Base-by-base conservation (phyloP, 2,329 filamentous ascomycete genomes). In the Scleromitrula shiraiana region DNA sequence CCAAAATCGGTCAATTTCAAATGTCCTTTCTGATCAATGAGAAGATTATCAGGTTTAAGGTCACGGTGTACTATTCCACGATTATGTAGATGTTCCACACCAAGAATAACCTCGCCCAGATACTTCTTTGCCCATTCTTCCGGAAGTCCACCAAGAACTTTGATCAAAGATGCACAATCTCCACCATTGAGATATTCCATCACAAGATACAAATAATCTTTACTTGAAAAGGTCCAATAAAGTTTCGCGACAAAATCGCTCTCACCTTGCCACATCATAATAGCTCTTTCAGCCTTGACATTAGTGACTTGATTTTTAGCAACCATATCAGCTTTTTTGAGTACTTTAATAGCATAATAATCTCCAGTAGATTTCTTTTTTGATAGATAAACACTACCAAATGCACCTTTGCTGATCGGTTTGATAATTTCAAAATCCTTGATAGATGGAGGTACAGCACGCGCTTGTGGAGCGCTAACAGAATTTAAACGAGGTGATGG, bases 211-310 rank as follows among this genome's bases (percentile, higher is more conserved):
- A 98, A 80, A 63, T 96, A 98, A 63, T 98, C 93, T 64, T 98
- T 98, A 74, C 91, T 98, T 4, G 93, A 95, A 63, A 98, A 98
- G 0, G 93, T 98, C 94, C 94, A 98, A 70, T 97, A 98, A 10
- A 98, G 76, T 70, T 98, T 98, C 22, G 93, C 93, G 50, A 98
- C 93, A 65, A 98, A 98, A 51, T 98, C 93, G 65, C 94, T 98
- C 67, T 97, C 89, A 19, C 93, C 93, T 69, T 98, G 93, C 88
- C 93, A 97, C 93, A 98, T 98, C 93, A 98, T 97, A 64, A 98
- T 98, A 19, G 94, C 94, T 56, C 93, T 80, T 68, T 98, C 93
- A 7, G 94, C 93, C 68, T 98, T 97, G 62, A 98, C 93, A 62
- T 98, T 98, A 57, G 93, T 95, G 58, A 98, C 90, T 65, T 98